Base-by-base conservation (phyloP, 768 basidiomycete species). In the Pisolithus sp. region DNA sequence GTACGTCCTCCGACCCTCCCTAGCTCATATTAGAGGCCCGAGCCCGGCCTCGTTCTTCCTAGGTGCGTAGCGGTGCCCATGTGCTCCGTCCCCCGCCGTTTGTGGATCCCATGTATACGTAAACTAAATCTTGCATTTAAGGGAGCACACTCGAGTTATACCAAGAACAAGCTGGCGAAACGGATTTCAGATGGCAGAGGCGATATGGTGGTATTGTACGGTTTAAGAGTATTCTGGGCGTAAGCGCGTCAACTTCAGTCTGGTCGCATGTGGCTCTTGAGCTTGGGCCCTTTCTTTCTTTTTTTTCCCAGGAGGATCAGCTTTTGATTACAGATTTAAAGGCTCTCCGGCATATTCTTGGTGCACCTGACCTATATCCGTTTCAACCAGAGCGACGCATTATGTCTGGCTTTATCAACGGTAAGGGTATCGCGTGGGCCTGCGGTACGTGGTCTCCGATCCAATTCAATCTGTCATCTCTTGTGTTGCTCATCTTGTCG, bases 341-440 rank as follows among this genome's bases (percentile, higher is more conserved):
- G 6, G 52, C 52, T 20, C 38, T 53, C 17, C 49, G 50, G 21
- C 40, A 53, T 26, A 53, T 53, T 3, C 40, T 49, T 26, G 10
- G 18, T 12, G 30, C 48, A 26, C 49, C 52, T 23, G n/a, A 45
- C 18, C 15, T 38, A 37, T 53, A 36, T 34, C 49, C 52, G 26
- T 37, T 39, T 37, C 47, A 34, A 24, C 17, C 37, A 9, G 48
- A 50, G 49, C 41, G 54, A 60, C 51, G 46, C 52, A 12, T 43
- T 1, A 12, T 50, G 21, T 50, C 49, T 7, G 21, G 28, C 13
- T 31, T 50, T 13, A 21, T 50, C 17, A 50, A 42, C 39, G 73
- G 73, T 9, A 57, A 53, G 39, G 67, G 69, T 3, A 58, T 73
- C 24, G 50, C 66, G 13, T 73, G 68, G 67, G 66, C 71, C 31